Evolutionary conservation across 805 yeast genomes (phyloP).

Genomic region (Candida ulmi): DNA sequence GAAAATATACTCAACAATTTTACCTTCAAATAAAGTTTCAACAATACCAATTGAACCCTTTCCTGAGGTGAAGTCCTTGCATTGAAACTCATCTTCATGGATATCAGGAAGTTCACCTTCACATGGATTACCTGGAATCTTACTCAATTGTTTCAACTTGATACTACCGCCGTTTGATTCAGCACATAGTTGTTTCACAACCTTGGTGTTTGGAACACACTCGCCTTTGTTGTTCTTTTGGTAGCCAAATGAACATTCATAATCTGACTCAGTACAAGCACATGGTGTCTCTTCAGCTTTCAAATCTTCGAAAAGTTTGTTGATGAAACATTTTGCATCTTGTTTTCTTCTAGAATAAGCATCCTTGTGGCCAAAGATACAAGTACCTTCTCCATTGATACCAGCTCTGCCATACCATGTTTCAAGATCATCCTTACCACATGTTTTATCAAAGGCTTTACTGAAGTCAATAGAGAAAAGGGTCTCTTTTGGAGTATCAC

Average conservation of each 20-base stretch:
- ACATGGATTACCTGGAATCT: constrained; percentile 20
- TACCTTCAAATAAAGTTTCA: constrained; percentile 43
- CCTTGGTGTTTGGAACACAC: constrained; percentile 40
- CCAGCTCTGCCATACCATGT: constrained; percentile 49
- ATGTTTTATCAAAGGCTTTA: constrained; percentile 43
- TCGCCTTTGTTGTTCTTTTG: constrained; percentile 29
- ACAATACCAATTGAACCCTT: constrained; percentile 25
- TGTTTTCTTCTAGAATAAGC: constrained; percentile 61
- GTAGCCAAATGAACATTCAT: constrained; percentile 64
- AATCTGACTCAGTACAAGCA: constrained; percentile 56
- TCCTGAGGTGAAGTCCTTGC: constrained; percentile 19
- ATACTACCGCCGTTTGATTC: constrained; percentile 15
- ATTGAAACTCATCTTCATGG: constrained; percentile 10
- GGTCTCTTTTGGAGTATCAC: constrained; percentile 8
- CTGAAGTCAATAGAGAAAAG: constrained; percentile 48
- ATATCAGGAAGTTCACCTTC: constrained; percentile 8
- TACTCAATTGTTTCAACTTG: constrained; percentile 10
- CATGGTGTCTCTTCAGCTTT: constrained; percentile 50
- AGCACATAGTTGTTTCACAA: constrained; percentile 29
- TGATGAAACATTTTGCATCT: constrained; percentile 53
- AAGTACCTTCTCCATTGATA: constrained; percentile 28
- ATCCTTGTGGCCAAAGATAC: constrained; percentile 69
- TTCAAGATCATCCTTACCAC: constrained; percentile 53
- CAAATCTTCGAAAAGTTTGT: constrained; percentile 33
- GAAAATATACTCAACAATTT: constrained; percentile 50